phyloP scores from a whole-genome alignment of 768 basidiomycete genomes.

The Tylopilus sp. region DNA sequence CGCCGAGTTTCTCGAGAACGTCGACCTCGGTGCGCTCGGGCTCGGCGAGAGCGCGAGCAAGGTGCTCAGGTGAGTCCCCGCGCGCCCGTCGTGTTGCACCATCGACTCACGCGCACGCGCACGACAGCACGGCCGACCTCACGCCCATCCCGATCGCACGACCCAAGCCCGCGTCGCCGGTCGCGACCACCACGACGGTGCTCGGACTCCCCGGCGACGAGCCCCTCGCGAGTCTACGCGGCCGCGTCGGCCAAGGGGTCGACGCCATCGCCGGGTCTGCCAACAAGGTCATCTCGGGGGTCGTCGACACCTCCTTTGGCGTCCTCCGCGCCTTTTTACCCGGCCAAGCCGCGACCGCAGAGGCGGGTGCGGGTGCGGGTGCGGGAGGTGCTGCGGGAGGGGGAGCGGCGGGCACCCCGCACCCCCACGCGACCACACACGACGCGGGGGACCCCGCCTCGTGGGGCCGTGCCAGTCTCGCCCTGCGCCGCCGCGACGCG shows the following conservation, averaged over 20 bases:
- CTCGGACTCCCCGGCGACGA: conserved; percentile 40
- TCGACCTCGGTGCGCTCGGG: conserved; percentile 74
- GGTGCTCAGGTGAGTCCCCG: conserved; percentile 49
- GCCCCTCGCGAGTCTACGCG: conserved; percentile 56
- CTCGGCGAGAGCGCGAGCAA: conserved; percentile 57
- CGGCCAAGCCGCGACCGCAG: conserved; percentile 16
- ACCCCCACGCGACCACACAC: too few relatives aligned
- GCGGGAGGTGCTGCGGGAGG: too few relatives aligned
- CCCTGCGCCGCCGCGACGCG: conserved; percentile 68
- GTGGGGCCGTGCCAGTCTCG: conserved; percentile 49
- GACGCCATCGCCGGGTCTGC: conserved; percentile 81
- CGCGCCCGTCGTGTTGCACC: not conserved
- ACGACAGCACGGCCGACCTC: conserved; percentile 72
- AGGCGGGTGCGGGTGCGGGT: not conserved
- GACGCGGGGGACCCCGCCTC: conserved; percentile 12
- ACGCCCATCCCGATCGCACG: conserved; percentile 76
- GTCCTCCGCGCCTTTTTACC: conserved; percentile 79
- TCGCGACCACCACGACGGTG: conserved; percentile 29
- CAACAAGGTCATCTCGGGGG: conserved; percentile 72
- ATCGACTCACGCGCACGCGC: not conserved
- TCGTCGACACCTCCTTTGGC: conserved; percentile 88
- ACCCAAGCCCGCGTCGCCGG: conserved; percentile 42
- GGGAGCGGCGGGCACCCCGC: too few relatives aligned
- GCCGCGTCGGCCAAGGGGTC: conserved; percentile 76
- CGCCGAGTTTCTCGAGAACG: conserved; percentile 93